Percentiles rank a stretch among this genome's conserved stretches.
Conservation (phyloP, 2,329 filamentous ascomycete genomes). For the Xylaria sp. region DNA sequence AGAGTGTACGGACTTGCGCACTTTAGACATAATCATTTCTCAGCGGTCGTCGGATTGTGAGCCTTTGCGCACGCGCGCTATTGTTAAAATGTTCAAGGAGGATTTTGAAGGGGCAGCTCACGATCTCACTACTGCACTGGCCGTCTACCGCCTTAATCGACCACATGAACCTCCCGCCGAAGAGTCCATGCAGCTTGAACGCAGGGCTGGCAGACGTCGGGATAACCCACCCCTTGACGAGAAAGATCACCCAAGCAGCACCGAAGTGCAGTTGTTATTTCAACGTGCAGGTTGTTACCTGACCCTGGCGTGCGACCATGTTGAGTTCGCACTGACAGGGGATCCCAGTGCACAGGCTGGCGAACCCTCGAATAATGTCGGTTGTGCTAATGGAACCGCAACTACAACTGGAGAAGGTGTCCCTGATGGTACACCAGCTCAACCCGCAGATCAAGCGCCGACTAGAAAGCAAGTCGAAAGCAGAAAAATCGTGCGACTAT, state of each 20-base stretch:
- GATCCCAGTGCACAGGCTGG: constrained; percentile 41
- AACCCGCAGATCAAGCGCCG: constrained; percentile 35
- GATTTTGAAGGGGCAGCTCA: constrained; percentile 75
- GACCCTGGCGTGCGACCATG: constrained; percentile 74
- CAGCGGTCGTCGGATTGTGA: constrained; percentile 72
- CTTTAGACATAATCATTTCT: constrained; percentile 74
- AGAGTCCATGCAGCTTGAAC: constrained; percentile 63
- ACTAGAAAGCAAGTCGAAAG: constrained; percentile 60
- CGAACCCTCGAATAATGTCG: constrained; percentile 35
- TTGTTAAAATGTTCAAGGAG: constrained; percentile 79
- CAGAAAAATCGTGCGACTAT: constrained; percentile 75
- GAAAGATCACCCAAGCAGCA: constrained; percentile 74
- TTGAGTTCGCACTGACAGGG: constrained; percentile 64
- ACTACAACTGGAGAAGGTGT: constrained; percentile 33
- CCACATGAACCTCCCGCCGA: constrained; percentile 58
- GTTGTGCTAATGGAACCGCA: constrained; percentile 41
- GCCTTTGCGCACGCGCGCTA: constrained; percentile 76
- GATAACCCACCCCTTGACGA: constrained; percentile 50
- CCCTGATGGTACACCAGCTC: constrained; percentile 12
- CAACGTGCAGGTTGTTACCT: constrained; percentile 80
- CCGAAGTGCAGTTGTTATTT: constrained; percentile 80
- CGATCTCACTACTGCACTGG: constrained; percentile 76
- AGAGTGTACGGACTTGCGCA: constrained; percentile 74
- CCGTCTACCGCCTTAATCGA: constrained; percentile 63
- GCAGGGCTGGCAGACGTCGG: constrained; percentile 50